Conservation (phyloP, 2,329 filamentous ascomycete genomes). For the Diaporthe batatas region DNA sequence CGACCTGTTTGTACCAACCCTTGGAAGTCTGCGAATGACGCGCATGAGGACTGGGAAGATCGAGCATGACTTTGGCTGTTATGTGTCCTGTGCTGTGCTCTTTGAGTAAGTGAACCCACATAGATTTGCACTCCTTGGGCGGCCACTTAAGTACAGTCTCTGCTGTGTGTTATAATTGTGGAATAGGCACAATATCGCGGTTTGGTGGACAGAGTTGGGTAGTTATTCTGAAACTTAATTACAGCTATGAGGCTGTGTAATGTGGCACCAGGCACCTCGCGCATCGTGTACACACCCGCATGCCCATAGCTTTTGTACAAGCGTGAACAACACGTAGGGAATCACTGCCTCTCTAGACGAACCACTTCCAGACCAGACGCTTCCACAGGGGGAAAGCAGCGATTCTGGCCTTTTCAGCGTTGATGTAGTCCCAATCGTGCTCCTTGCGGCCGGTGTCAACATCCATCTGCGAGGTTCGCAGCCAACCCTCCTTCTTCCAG, state of each 20-base stretch:
- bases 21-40: conserved; percentile 3
- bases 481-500: conserved; percentile 74
- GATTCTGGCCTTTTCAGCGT: conserved; percentile 59
- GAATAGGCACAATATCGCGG: neutral
- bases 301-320: neutral
- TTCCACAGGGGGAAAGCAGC: conserved; percentile 62
- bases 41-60: too few species aligned
- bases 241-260: neutral
- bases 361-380: conserved; percentile 50
- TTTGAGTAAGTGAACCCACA: too few species aligned
- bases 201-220: neutral
- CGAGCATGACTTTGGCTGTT: neutral
- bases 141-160: neutral
- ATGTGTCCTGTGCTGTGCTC: neutral
- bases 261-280: neutral
- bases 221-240: neutral
- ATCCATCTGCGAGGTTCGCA: conserved; percentile 72
- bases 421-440: conserved; percentile 72
- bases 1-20: neutral
- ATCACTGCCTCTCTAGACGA: conserved; percentile 42
- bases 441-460: conserved; percentile 74
- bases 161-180: neutral
- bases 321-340: too few species aligned
- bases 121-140: too few species aligned
- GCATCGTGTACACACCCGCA: neutral